Conservation (phyloP, 2,329 filamentous ascomycete species). For the Arthrobotrys sinensis region DNA sequence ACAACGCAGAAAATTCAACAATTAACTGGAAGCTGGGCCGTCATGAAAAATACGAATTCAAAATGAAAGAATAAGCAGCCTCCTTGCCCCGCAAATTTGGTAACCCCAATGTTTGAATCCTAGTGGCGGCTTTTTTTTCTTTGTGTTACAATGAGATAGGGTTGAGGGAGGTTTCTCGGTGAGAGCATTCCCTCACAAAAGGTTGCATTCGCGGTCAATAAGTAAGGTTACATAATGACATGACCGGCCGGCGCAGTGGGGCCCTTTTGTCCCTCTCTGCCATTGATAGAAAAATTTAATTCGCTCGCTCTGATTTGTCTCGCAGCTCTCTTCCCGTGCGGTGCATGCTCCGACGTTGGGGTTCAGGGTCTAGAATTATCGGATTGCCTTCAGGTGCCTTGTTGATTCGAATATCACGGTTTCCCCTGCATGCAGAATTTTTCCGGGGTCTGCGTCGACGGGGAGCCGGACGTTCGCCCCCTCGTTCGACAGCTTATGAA, state of each 20-base stretch:
- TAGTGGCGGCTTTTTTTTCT: slow-evolving; percentile 3
- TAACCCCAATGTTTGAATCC: slow-evolving; percentile 13
- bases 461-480: slow-evolving; percentile 17
- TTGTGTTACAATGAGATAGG: slow-evolving; percentile 37
- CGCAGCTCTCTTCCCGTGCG: slow-evolving; percentile 35
- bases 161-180: neutral
- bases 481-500: slow-evolving; percentile 29
- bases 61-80: slow-evolving; percentile 57
- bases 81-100: slow-evolving; percentile 35
- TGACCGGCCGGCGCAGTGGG: slow-evolving; percentile 28
- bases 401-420: slow-evolving; percentile 38
- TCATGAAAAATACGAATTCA: slow-evolving; percentile 38
- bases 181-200: slow-evolving; percentile 11
- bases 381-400: slow-evolving; percentile 32
- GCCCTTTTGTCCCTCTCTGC: slow-evolving; percentile 10
- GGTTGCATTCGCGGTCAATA: slow-evolving; percentile 49
- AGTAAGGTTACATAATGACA: slow-evolving; percentile 54
- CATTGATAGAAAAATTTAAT: slow-evolving; percentile 35
- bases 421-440: slow-evolving; percentile 41
- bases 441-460: slow-evolving; percentile 39
- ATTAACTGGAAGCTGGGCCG: neutral
- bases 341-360: slow-evolving; percentile 41
- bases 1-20: slow-evolving; percentile 60
- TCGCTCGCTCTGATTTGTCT: slow-evolving; percentile 38
- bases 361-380: slow-evolving; percentile 37